These are phyloP conservation scores for Kodamaea fungicola DNA, from an alignment of 1,139 yeast genomes.

Conservation along the genomic window DNA sequence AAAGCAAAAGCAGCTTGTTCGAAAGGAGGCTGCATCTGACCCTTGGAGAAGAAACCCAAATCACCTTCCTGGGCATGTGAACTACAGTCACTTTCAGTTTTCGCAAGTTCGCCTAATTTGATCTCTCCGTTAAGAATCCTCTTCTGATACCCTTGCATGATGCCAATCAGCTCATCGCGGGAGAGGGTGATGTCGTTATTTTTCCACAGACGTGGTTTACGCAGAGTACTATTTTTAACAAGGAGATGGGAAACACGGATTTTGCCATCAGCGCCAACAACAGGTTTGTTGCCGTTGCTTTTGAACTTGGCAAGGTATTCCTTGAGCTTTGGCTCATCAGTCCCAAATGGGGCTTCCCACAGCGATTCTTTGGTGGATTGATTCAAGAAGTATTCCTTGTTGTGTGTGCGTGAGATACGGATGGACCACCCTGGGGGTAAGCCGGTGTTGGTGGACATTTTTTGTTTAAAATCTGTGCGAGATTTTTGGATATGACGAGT, in stretches of 20 bases:
- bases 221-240: constrained; percentile 75
- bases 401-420: constrained; percentile 72
- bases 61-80: constrained; percentile 90
- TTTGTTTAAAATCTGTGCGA: too few species aligned
- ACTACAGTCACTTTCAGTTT: constrained; percentile 83
- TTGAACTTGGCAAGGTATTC: constrained; percentile 49
- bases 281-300: constrained; percentile 60
- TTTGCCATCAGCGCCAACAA: constrained; percentile 46
- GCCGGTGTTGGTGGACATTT: constrained; percentile 51
- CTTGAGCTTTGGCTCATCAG: constrained; percentile 60
- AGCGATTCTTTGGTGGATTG: constrained; percentile 68
- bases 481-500: too few species aligned
- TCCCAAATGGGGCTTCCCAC: constrained; percentile 92
- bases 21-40: constrained; percentile 93
- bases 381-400: constrained; percentile 79
- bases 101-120: constrained; percentile 68
- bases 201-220: constrained; percentile 94
- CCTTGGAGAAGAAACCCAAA: constrained; percentile 80
- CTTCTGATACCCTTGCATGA: constrained; percentile 55
- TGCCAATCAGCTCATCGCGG: constrained; percentile 79
- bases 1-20: constrained; percentile 83
- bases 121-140: constrained; percentile 68
- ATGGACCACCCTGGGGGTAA: constrained; percentile 86
- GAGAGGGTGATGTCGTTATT: constrained; percentile 67
- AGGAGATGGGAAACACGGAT: constrained; percentile 61